Percentiles rank a stretch among this genome's conserved stretches.
phyloP scores from a whole-genome alignment of 1,284 basidiomycete species.

The Malassezia vespertilionis region DNA sequence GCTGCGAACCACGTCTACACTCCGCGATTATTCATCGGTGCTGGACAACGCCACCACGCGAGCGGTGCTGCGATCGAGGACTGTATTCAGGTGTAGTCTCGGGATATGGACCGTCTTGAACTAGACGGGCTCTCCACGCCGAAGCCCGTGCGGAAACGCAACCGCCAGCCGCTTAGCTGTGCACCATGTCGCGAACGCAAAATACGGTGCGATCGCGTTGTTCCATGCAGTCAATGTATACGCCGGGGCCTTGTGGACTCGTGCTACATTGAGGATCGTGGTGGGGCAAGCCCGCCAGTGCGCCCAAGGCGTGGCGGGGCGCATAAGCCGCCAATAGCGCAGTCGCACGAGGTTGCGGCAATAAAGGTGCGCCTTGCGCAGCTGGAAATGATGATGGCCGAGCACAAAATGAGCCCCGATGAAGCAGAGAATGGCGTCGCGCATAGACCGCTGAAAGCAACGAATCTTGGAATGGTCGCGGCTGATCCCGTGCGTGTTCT shows the following conservation, averaged over 20 bases:
- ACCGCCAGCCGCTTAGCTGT: constrained; percentile 38
- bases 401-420: constrained; percentile 1
- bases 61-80: not conserved
- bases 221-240: constrained; percentile 4
- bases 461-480: not conserved
- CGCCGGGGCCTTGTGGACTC: not conserved
- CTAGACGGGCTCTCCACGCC: too few relatives aligned
- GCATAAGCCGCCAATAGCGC: not conserved
- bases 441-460: not conserved
- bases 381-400: constrained; percentile 28
- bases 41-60: not conserved
- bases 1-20: not conserved
- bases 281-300: not conserved
- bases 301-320: not conserved
- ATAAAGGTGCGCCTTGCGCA: constrained; percentile 41
- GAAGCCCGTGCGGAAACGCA: constrained; percentile 16
- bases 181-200: constrained; percentile 38
- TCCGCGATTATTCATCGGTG: not conserved
- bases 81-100: too few relatives aligned
- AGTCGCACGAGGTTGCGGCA: constrained; percentile 29
- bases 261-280: constrained; percentile 6
- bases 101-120: too few relatives aligned
- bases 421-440: not conserved
- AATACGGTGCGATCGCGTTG: constrained; percentile 27
- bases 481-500: not conserved